Percentiles rank a stretch among this genome's conserved stretches.
Evolutionary conservation across 1,284 basidiomycete genomes (phyloP).

Genomic region (Pisolithus thermaeus): DNA sequence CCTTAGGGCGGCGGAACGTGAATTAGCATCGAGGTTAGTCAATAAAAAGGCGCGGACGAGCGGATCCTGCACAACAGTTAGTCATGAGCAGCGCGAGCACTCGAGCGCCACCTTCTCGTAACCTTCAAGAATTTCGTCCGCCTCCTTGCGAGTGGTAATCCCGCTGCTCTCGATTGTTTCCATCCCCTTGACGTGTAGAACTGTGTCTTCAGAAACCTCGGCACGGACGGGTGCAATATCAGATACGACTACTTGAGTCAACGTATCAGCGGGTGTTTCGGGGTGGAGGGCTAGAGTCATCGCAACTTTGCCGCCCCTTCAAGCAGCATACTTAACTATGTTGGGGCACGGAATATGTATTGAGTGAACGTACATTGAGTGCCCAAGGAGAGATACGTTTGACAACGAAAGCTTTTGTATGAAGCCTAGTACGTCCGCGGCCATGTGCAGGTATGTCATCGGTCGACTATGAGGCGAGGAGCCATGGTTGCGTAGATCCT

Average conservation of each 20-base stretch:
- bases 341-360: neutral
- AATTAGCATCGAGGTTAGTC: conserved; percentile 60
- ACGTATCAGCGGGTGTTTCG: conserved; percentile 37
- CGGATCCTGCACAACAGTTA: conserved; percentile 46
- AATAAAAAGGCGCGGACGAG: conserved; percentile 73
- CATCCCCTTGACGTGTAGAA: conserved; percentile 67
- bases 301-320: conserved; percentile 83
- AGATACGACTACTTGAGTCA: conserved; percentile 68
- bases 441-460: conserved; percentile 72
- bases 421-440: conserved; percentile 63
- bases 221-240: conserved; percentile 75
- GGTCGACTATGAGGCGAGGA: conserved; percentile 65
- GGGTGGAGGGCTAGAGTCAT: conserved; percentile 71
- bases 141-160: conserved; percentile 57
- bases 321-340: conserved; percentile 5
- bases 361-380: conserved; percentile 64
- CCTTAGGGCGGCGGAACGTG: conserved; percentile 35
- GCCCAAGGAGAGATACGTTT: conserved; percentile 71
- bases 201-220: conserved; percentile 59
- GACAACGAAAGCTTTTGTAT: conserved; percentile 44
- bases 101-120: conserved; percentile 48
- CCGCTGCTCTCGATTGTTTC: conserved; percentile 52
- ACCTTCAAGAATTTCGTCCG: conserved; percentile 55
- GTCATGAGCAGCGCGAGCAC: neutral
- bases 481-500: conserved; percentile 86